phyloP scores from a whole-genome alignment of 805 yeast genomes.

The Priceomyces medius region DNA sequence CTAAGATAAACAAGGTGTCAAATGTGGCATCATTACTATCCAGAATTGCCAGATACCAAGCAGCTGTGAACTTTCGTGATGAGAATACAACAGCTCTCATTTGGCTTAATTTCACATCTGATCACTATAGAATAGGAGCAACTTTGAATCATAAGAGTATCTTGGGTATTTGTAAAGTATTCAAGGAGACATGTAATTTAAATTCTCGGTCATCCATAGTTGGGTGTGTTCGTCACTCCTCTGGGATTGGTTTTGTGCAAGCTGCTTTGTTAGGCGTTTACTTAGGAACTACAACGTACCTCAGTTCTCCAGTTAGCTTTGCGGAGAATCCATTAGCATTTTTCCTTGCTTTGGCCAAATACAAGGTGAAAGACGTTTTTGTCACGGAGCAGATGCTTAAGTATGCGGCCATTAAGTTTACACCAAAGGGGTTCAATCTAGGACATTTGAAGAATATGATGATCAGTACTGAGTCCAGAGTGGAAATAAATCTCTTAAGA shows the following conservation, averaged over 20 bases:
- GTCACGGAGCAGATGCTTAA: constrained; percentile 81
- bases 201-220: constrained; percentile 68
- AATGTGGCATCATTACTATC: constrained; percentile 41
- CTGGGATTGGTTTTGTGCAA: constrained; percentile 86
- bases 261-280: constrained; percentile 82
- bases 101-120: constrained; percentile 71
- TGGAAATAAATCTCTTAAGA: constrained; percentile 58
- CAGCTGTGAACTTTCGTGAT: constrained; percentile 36
- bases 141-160: constrained; percentile 60
- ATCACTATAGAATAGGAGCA: constrained; percentile 62
- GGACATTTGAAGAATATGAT: constrained; percentile 74
- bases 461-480: constrained; percentile 77
- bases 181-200: constrained; percentile 90
- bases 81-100: constrained; percentile 53
- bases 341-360: constrained; percentile 66
- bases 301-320: constrained; percentile 75
- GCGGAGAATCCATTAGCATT: constrained; percentile 72
- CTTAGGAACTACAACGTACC: constrained; percentile 80
- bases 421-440: constrained; percentile 62
- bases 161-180: constrained; percentile 77
- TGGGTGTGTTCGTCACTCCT: constrained; percentile 82
- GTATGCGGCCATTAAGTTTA: constrained; percentile 61
- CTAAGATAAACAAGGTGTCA: constrained; percentile 49
- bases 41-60: constrained; percentile 44
- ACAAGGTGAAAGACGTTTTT: constrained; percentile 81